Conservation (phyloP, 2,329 filamentous ascomycete species). For the Rutstroemia sp. region DNA sequence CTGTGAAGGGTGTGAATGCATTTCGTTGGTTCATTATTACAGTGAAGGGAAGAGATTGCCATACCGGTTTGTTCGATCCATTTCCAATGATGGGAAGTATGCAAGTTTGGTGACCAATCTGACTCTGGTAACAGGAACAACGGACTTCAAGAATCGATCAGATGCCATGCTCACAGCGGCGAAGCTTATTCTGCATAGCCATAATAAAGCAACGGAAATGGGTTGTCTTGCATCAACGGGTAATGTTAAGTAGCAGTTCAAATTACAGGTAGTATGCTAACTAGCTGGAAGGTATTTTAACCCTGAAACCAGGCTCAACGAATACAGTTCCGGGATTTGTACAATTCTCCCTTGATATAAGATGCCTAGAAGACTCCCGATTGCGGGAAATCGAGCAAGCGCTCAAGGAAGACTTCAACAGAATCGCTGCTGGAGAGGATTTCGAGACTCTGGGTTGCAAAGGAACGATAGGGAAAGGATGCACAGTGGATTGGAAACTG, state of each 20-base stretch:
- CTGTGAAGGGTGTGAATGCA: slow-evolving; percentile 66
- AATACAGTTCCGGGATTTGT: slow-evolving; percentile 68
- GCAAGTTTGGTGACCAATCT: background rate
- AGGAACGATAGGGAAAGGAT: slow-evolving; percentile 41
- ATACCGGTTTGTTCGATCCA: slow-evolving; percentile 42
- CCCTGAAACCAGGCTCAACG: slow-evolving; percentile 57
- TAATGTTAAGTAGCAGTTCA: background rate
- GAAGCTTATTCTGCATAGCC: slow-evolving; percentile 59
- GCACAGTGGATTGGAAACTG: slow-evolving; percentile 48
- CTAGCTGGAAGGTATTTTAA: slow-evolving; percentile 49
- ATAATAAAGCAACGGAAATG: slow-evolving; percentile 52
- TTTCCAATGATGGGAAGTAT: background rate
- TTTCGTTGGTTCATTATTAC: slow-evolving; percentile 68
- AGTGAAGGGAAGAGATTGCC: slow-evolving; percentile 59
- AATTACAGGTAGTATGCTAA: background rate
- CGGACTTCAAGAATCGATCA: slow-evolving; percentile 55
- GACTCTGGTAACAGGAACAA: slow-evolving; percentile 42
- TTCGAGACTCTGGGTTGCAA: slow-evolving; percentile 38
- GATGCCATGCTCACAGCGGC: slow-evolving; percentile 63
- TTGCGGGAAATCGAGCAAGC: slow-evolving; percentile 50
- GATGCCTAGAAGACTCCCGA: slow-evolving; percentile 47
- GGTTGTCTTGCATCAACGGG: slow-evolving; percentile 52
- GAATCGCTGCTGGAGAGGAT: slow-evolving; percentile 50
- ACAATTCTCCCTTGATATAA: slow-evolving; percentile 61
- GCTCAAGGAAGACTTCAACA: slow-evolving; percentile 49